Conservation (phyloP, 2,329 filamentous ascomycete genomes). For the Ramularia collo-cygni region DNA sequence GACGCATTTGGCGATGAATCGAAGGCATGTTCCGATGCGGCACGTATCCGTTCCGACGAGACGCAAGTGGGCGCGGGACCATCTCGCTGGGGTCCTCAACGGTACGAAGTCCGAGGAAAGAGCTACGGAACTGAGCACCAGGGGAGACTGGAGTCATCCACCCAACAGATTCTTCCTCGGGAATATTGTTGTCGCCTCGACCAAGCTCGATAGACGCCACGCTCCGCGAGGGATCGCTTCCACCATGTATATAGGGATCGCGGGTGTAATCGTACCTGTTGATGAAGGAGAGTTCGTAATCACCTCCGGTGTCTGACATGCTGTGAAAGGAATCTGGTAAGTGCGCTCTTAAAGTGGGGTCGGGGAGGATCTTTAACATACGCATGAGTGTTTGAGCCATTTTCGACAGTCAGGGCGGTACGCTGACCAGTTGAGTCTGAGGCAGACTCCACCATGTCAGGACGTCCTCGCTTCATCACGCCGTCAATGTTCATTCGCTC, state of each 20-base stretch:
- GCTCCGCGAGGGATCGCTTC: neutral
- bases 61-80: too few relatives aligned
- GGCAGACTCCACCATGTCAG: constrained; percentile 7
- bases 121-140: neutral
- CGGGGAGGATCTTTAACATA: constrained; percentile 24
- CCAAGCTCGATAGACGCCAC: constrained; percentile 12
- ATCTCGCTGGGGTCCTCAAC: too few relatives aligned
- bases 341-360: constrained; percentile 27
- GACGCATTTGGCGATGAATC: constrained; percentile 8
- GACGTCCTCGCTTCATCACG: constrained; percentile 11
- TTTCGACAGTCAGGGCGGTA: constrained; percentile 8
- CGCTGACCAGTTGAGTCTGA: constrained; percentile 6
- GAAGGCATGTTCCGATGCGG: constrained; percentile 2
- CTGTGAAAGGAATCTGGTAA: constrained; percentile 30
- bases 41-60: too few relatives aligned
- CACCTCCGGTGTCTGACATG: constrained; percentile 16
- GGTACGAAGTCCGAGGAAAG: neutral
- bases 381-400: constrained; percentile 23
- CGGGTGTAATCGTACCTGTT: constrained; percentile 24
- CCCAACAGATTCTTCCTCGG: constrained; percentile 1
- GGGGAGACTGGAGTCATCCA: neutral
- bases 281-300: constrained; percentile 18
- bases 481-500: constrained; percentile 13
- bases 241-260: neutral
- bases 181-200: constrained; percentile 1